phyloP scores from a whole-genome alignment of 2,329 filamentous ascomycete species.

The Fusarium sp. region DNA sequence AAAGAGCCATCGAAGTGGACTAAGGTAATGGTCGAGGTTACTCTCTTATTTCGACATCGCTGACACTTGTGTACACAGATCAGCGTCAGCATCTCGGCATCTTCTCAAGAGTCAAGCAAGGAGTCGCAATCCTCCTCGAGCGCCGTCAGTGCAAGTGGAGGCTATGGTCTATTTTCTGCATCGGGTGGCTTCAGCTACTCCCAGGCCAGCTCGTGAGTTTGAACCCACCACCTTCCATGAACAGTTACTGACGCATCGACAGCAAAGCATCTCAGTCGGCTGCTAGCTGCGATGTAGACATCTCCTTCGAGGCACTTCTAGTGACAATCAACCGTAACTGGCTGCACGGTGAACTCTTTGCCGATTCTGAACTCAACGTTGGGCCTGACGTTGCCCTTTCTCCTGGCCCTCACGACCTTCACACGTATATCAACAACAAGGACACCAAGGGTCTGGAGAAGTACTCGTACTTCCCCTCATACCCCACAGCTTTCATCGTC shows the following conservation, averaged over 20 bases:
- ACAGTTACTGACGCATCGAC: background rate
- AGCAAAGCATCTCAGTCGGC: background rate
- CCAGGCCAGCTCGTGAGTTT: background rate
- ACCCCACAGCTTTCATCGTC: constrained; percentile 8
- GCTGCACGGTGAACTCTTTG: background rate
- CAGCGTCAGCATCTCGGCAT: background rate
- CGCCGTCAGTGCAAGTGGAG: background rate
- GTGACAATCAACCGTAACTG: background rate
- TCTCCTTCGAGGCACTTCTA: background rate
- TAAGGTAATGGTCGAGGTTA: background rate
- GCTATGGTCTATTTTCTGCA: background rate
- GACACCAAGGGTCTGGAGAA: background rate
- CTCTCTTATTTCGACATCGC: background rate
- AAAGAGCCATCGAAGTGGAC: background rate
- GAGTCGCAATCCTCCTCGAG: background rate
- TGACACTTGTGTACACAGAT: background rate
- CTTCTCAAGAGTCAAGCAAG: background rate
- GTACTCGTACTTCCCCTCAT: constrained; percentile 6
- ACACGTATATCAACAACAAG: background rate
- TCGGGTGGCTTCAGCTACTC: background rate
- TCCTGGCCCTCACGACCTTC: background rate
- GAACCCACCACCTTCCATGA: background rate
- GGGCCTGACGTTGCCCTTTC: background rate
- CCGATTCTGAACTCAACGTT: background rate
- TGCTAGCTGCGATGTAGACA: background rate